phyloP scores from a whole-genome alignment of 257 asterid genomes.

The Salvia hispanica region DNA sequence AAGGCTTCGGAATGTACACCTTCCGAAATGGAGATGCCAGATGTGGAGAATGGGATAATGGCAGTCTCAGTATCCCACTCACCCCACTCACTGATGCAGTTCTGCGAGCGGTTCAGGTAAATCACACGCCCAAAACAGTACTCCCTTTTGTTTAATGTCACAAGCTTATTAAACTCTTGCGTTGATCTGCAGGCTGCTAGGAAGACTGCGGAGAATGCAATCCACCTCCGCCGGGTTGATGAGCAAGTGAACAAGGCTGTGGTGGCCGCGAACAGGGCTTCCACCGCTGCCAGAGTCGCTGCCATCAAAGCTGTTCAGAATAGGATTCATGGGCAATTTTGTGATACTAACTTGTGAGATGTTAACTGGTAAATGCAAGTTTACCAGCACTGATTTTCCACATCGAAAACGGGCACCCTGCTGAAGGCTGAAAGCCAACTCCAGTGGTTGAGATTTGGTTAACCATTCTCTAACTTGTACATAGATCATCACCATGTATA shows the following conservation, averaged over 20 bases:
- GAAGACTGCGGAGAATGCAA: conserved; percentile 67
- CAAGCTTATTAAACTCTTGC: not conserved
- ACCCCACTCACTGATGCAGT: conserved; percentile 44
- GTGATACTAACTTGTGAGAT: conserved; percentile 53
- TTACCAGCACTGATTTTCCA: conserved; percentile 29
- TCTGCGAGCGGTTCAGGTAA: conserved; percentile 72
- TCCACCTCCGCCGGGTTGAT: conserved; percentile 51
- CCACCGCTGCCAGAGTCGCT: conserved; percentile 91
- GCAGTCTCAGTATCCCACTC: conserved; percentile 45
- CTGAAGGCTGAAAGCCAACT: conserved; percentile 36
- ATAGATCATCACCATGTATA: conserved; percentile 41
- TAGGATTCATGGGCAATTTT: conserved; percentile 71
- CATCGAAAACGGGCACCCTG: conserved; percentile 33
- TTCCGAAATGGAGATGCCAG: conserved; percentile 66
- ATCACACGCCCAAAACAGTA: not conserved
- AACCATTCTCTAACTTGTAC: conserved; percentile 52
- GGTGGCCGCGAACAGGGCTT: conserved; percentile 76
- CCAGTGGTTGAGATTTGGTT: conserved; percentile 40
- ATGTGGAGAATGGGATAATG: conserved; percentile 78
- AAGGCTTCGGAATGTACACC: conserved; percentile 70
- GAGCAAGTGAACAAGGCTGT: conserved; percentile 80
- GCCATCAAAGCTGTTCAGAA: conserved; percentile 93
- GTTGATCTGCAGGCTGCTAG: conserved; percentile 66
- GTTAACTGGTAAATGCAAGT: conserved; percentile 35
- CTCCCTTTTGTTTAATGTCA: not conserved